Percentiles rank a stretch among this genome's conserved stretches.
phyloP scores from a whole-genome alignment of 495 filamentous ascomycete species.

The Filosporella fistucella region DNA sequence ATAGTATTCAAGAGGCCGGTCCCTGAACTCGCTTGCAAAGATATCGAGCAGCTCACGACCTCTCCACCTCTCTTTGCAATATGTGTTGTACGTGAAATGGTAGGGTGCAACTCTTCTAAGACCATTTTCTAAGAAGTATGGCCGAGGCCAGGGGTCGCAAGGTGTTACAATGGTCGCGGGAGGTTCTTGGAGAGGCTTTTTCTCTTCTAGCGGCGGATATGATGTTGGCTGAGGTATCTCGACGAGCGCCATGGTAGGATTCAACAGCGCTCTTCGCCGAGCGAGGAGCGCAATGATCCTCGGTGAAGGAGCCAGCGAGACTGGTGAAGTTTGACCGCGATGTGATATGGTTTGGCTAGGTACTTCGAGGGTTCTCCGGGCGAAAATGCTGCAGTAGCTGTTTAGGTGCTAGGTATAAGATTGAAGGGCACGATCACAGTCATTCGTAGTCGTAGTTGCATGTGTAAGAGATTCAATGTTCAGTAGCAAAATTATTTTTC shows the following conservation, averaged over 20 bases:
- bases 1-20: conserved; percentile 85
- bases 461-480: too few relatives aligned
- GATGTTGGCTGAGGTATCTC: conserved; percentile 32
- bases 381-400: too few relatives aligned
- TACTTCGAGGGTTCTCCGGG: too few relatives aligned
- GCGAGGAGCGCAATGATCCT: conserved; percentile 55
- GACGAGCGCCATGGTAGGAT: conserved; percentile 52
- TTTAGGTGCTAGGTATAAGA: too few relatives aligned
- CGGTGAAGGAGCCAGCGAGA: conserved; percentile 54
- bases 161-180: conserved; percentile 56
- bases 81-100: conserved; percentile 91
- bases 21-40: conserved; percentile 80
- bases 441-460: too few relatives aligned
- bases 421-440: too few relatives aligned
- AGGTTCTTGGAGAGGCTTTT: conserved; percentile 33
- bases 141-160: conserved; percentile 61
- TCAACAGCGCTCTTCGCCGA: conserved; percentile 43
- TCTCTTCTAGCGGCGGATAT: conserved; percentile 28
- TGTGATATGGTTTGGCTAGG: too few relatives aligned
- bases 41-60: conserved; percentile 71
- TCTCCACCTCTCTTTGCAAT: conserved; percentile 86
- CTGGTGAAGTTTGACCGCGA: too few relatives aligned
- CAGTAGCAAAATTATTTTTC: too few relatives aligned
- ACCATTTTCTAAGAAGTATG: conserved; percentile 75
- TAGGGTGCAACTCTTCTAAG: conserved; percentile 83